A percentile compares a stretch with the other conserved stretches of the same genome.
Evolutionary conservation across 495 filamentous ascomycete species (phyloP).

Genomic region (Penicillium nucicola): DNA sequence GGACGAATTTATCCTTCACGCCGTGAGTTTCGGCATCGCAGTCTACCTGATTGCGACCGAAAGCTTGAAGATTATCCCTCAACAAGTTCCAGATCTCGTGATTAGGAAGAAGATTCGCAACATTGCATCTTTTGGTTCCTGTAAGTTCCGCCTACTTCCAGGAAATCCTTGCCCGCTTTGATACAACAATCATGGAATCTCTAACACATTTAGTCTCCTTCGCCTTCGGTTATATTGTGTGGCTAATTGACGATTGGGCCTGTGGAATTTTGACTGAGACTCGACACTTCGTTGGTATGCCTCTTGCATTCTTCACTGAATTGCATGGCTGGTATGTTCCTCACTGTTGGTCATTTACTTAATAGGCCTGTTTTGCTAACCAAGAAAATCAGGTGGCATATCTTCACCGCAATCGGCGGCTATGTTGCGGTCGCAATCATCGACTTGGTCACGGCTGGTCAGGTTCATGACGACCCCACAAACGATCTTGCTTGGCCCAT

Average conservation of each 20-base stretch:
- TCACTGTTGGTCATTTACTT: background rate
- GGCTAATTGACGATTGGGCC: slow-evolving; percentile 27
- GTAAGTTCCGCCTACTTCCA: slow-evolving; percentile 12
- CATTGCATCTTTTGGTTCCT: slow-evolving; percentile 20
- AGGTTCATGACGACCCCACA: slow-evolving; percentile 19
- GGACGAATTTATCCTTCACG: slow-evolving; percentile 32
- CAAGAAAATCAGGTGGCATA: slow-evolving; percentile 25
- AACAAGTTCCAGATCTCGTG: slow-evolving; percentile 10
- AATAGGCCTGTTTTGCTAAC: background rate
- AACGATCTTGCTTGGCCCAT: slow-evolving; percentile 22
- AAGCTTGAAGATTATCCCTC: slow-evolving; percentile 20
- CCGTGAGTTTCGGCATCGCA: slow-evolving; percentile 19
- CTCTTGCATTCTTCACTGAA: slow-evolving; percentile 27
- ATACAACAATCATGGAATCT: background rate
- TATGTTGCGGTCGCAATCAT: slow-evolving; percentile 30
- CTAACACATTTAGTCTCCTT: slow-evolving; percentile 20
- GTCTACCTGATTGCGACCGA: slow-evolving; percentile 21
- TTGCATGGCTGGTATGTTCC: slow-evolving; percentile 30
- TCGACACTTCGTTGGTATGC: slow-evolving; percentile 20
- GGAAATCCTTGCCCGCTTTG: too few relatives aligned
- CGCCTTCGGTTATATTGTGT: slow-evolving; percentile 25
- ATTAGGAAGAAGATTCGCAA: slow-evolving; percentile 15
- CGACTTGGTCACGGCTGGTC: slow-evolving; percentile 24
- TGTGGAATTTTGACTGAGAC: slow-evolving; percentile 14
- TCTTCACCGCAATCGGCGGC: slow-evolving; percentile 32